Evolutionary conservation across 495 filamentous ascomycete genomes (phyloP).

Genomic region (Xylaria telfairii): DNA sequence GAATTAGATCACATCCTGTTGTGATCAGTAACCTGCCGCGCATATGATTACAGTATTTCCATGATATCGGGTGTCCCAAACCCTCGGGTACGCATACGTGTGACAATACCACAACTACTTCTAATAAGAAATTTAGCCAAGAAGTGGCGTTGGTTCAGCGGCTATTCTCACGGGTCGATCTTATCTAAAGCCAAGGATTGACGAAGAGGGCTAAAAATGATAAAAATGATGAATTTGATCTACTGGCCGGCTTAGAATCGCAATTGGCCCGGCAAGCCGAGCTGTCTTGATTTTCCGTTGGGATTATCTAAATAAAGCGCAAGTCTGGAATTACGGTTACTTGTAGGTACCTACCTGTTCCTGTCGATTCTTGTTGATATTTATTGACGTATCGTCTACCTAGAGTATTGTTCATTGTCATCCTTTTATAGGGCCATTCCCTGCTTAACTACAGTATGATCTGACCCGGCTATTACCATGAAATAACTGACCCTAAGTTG

Average conservation of each 20-base stretch:
- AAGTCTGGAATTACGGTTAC: background rate
- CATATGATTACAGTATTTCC: too few species aligned
- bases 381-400: background rate
- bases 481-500: background rate
- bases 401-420: background rate
- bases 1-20: too few species aligned
- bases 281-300: background rate
- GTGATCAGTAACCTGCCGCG: too few species aligned
- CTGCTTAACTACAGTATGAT: background rate
- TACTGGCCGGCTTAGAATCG: slow-evolving; percentile 36
- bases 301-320: background rate
- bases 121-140: background rate
- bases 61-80: too few species aligned
- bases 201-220: background rate
- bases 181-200: background rate
- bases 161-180: background rate
- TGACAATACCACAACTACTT: background rate
- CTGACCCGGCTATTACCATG: background rate
- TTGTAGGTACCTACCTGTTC: too few species aligned
- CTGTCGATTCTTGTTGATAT: background rate
- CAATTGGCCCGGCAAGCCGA: slow-evolving; percentile 32
- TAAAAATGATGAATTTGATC: slow-evolving; percentile 24
- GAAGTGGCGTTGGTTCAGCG: background rate
- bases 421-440: background rate
- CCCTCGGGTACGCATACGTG: too few species aligned